These are phyloP conservation scores for Castanea sativa DNA, from an alignment of 306 rosid genomes.

Conservation along the genomic window DNA sequence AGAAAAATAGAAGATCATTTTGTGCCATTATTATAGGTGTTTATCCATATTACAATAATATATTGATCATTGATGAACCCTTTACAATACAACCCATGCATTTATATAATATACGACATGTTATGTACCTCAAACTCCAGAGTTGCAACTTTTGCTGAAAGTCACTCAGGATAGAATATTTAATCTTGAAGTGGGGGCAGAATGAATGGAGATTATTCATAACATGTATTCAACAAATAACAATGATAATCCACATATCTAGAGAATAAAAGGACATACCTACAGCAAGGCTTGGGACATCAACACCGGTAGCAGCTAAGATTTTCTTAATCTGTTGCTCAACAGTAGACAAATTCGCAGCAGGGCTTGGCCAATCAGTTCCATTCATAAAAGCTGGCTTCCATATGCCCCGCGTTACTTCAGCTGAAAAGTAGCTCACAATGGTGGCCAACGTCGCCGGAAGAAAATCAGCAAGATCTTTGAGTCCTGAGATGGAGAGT, in stretches of 20 bases:
- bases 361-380: conserved; percentile 98
- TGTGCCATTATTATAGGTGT: not conserved
- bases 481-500: conserved; percentile 62
- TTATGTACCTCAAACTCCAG: conserved; percentile 1
- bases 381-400: conserved; percentile 95
- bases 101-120: conserved; percentile 11
- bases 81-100: conserved; percentile 3
- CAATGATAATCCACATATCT: not conserved
- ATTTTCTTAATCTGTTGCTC: conserved; percentile 86
- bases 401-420: conserved; percentile 96
- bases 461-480: conserved; percentile 86
- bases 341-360: conserved; percentile 74
- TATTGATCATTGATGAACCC: conserved; percentile 1
- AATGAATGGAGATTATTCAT: not conserved
- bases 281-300: conserved; percentile 82
- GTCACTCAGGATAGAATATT: not conserved
- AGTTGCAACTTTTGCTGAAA: conserved; percentile 12
- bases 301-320: conserved; percentile 85
- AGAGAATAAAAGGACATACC: conserved; percentile 50
- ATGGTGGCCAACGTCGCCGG: conserved; percentile 90
- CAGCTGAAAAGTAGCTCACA: conserved; percentile 86
- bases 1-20: not conserved
- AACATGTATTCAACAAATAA: not conserved
- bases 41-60: not conserved
- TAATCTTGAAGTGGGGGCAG: conserved; percentile 4